These are phyloP conservation scores for Aspergillus versicolor DNA, from an alignment of 2,329 filamentous ascomycete species.

Conservation along the genomic window DNA sequence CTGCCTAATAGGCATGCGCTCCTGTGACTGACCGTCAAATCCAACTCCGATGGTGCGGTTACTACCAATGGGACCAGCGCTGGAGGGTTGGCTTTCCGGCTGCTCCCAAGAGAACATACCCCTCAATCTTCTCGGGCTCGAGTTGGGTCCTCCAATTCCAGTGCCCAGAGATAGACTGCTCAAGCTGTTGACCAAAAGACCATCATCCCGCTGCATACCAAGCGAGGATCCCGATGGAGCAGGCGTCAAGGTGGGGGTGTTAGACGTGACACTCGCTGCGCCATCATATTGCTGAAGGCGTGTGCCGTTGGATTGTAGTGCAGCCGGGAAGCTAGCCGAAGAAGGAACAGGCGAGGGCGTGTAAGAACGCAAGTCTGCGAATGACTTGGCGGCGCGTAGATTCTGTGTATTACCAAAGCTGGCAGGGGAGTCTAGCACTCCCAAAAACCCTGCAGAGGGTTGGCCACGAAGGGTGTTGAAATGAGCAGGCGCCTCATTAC, in stretches of 20 bases:
- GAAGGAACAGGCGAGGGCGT: constrained; percentile 91
- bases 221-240: constrained; percentile 52
- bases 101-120: constrained; percentile 63
- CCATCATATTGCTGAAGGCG: constrained; percentile 60
- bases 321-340: constrained; percentile 79
- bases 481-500: constrained; percentile 68
- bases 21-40: constrained; percentile 57
- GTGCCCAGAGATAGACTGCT: constrained; percentile 59
- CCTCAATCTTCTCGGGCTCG: constrained; percentile 59
- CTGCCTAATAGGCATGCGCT: constrained; percentile 59
- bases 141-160: constrained; percentile 43
- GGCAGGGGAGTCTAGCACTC: constrained; percentile 75
- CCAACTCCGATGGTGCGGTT: constrained; percentile 61
- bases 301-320: constrained; percentile 62
- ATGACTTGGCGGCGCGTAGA: constrained; percentile 90
- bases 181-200: constrained; percentile 63
- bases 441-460: constrained; percentile 76
- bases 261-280: constrained; percentile 57
- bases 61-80: constrained; percentile 61
- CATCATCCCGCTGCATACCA: constrained; percentile 55
- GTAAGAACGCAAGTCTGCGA: constrained; percentile 91
- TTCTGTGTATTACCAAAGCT: constrained; percentile 70
- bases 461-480: constrained; percentile 73
- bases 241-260: constrained; percentile 66
- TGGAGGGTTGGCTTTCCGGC: constrained; percentile 48